These are phyloP conservation scores for Quercus phellos DNA, from an alignment of 331 rosid species.

Conservation along the genomic window DNA sequence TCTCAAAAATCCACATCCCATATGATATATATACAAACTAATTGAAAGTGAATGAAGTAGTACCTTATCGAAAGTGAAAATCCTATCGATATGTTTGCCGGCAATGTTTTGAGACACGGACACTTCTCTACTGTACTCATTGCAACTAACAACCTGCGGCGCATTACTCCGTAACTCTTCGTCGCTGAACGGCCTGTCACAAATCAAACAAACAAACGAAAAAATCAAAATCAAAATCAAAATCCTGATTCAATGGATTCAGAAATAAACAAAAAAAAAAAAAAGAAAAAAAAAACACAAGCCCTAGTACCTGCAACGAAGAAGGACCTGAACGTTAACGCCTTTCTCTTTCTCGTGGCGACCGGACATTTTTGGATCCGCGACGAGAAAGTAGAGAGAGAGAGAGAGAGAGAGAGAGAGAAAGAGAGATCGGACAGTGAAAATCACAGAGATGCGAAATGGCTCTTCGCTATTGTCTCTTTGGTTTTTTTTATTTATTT, in stretches of 20 bases:
- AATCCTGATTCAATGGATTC: not conserved
- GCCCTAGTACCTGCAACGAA: constrained; percentile 68
- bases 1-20: not conserved
- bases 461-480: not conserved
- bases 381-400: not conserved
- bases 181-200: constrained; percentile 65
- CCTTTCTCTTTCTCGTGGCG: constrained; percentile 88
- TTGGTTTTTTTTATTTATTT: not conserved
- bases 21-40: not conserved
- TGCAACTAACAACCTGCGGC: constrained; percentile 76
- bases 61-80: constrained; percentile 91
- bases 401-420: not conserved
- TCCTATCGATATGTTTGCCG: constrained; percentile 73
- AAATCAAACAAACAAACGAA: not conserved
- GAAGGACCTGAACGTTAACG: constrained; percentile 87
- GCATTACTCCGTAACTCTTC: constrained; percentile 82
- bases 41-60: not conserved
- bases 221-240: not conserved
- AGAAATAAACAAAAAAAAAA: not conserved
- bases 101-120: constrained; percentile 87
- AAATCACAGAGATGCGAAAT: not conserved
- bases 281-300: not conserved
- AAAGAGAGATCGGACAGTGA: not conserved
- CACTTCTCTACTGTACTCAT: constrained; percentile 67
- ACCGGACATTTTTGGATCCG: constrained; percentile 49